Evolutionary conservation across 2,329 filamentous ascomycete genomes (phyloP).

Genomic region (Moelleriella libera): DNA sequence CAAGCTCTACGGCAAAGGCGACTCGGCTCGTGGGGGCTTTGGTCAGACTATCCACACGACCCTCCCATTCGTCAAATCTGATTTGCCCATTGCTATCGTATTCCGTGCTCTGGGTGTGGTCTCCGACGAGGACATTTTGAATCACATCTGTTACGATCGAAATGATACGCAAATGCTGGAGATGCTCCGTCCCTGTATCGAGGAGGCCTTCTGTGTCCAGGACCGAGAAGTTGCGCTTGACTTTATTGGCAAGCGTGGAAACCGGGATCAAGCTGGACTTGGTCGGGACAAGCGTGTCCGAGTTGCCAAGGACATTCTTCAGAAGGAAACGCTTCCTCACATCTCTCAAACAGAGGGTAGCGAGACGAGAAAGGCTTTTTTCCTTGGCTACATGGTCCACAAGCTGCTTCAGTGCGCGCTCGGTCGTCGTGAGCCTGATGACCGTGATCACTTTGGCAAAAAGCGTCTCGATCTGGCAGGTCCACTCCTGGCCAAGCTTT

Average conservation of each 20-base stretch:
- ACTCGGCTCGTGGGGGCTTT: constrained; percentile 60
- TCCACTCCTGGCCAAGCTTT: constrained; percentile 87
- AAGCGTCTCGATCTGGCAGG: constrained; percentile 94
- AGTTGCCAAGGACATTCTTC: constrained; percentile 85
- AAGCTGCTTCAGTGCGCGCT: constrained; percentile 86
- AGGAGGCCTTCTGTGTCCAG: constrained; percentile 92
- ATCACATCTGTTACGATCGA: constrained; percentile 92
- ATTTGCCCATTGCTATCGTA: constrained; percentile 87
- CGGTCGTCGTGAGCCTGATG: constrained; percentile 84
- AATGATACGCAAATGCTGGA: constrained; percentile 96
- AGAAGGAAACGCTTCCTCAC: constrained; percentile 92
- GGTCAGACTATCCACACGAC: constrained; percentile 83
- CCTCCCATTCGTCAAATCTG: constrained; percentile 83
- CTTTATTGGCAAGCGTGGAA: constrained; percentile 87
- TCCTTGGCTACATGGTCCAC: constrained; percentile 98
- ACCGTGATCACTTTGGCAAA: constrained; percentile 98
- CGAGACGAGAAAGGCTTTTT: constrained; percentile 93
- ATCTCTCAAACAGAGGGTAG: constrained; percentile 92
- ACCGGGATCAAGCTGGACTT: constrained; percentile 42
- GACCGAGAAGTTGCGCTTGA: constrained; percentile 89
- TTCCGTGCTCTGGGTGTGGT: constrained; percentile 93
- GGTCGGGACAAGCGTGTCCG: constrained; percentile 79
- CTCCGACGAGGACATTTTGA: constrained; percentile 93
- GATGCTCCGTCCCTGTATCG: constrained; percentile 92
- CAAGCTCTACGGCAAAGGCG: constrained; percentile 79